A percentile compares a stretch with the other conserved stretches of the same genome.
Evolutionary conservation across 805 yeast species (phyloP).

Genomic region (Yarrowia sp.): DNA sequence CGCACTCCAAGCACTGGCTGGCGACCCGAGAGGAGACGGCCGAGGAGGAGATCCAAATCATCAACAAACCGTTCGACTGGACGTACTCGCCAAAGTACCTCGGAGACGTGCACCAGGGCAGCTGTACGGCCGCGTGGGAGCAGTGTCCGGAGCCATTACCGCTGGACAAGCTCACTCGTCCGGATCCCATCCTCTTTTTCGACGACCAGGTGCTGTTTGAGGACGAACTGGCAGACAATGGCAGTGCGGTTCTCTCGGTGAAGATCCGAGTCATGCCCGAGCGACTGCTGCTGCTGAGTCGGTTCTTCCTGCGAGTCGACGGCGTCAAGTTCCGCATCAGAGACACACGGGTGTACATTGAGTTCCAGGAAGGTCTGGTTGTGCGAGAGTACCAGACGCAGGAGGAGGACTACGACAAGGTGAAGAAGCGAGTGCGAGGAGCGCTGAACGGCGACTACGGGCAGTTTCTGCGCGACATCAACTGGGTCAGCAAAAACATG

Average conservation of each 20-base stretch:
- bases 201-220: slow-evolving; percentile 88
- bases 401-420: slow-evolving; percentile 50
- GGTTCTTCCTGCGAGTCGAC: slow-evolving; percentile 86
- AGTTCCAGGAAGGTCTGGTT: slow-evolving; percentile 60
- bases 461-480: slow-evolving; percentile 69
- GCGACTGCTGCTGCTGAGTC: slow-evolving; percentile 65
- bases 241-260: slow-evolving; percentile 71
- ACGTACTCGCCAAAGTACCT: slow-evolving; percentile 80
- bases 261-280: slow-evolving; percentile 88
- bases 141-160: slow-evolving; percentile 54
- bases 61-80: slow-evolving; percentile 91
- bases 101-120: slow-evolving; percentile 47
- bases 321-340: slow-evolving; percentile 78
- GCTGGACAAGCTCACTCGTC: slow-evolving; percentile 59
- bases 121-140: slow-evolving; percentile 33
- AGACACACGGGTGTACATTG: slow-evolving; percentile 82
- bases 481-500: slow-evolving; percentile 74
- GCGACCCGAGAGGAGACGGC: slow-evolving; percentile 36
- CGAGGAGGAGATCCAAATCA: slow-evolving; percentile 51
- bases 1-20: slow-evolving; percentile 86
- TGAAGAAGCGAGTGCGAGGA: slow-evolving; percentile 46
- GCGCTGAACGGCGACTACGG: slow-evolving; percentile 67
- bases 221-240: slow-evolving; percentile 96
- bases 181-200: slow-evolving; percentile 83
- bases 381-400: slow-evolving; percentile 76